Conservation (phyloP, 345 rosid genomes). For the Diplotaxis tenuifolia region DNA sequence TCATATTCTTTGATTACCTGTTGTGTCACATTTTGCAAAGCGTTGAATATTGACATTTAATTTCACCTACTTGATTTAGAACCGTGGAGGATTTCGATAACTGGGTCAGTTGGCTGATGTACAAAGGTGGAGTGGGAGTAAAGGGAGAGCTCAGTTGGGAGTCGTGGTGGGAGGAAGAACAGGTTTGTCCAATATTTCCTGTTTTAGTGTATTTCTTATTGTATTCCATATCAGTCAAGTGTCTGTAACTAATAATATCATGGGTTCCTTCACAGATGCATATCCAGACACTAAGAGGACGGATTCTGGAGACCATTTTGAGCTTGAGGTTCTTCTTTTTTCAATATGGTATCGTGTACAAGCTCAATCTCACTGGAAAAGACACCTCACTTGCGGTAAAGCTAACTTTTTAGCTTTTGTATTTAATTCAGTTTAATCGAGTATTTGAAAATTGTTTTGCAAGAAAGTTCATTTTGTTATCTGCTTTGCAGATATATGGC, state of each 20-base stretch:
- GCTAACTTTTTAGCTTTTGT: conserved; percentile 12
- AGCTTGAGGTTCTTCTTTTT: conserved; percentile 83
- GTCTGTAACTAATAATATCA: neutral
- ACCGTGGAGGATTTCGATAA: conserved; percentile 98
- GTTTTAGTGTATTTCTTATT: neutral
- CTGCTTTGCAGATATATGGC: conserved; percentile 65
- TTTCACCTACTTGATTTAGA: conserved; percentile 44
- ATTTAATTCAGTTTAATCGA: neutral
- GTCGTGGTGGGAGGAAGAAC: conserved; percentile 99
- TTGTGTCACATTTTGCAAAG: neutral
- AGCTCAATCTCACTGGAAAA: conserved; percentile 69
- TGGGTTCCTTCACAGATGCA: conserved; percentile 57
- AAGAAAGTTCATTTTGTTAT: neutral
- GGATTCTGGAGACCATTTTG: conserved; percentile 83
- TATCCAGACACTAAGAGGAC: conserved; percentile 91
- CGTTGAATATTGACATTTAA: neutral
- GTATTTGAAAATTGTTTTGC: neutral
- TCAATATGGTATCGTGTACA: conserved; percentile 96
- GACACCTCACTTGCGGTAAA: conserved; percentile 77
- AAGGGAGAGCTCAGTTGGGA: conserved; percentile 99
- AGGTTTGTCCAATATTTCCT: conserved; percentile 46
- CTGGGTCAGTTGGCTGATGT: conserved; percentile 95
- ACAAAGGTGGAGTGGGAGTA: conserved; percentile 98
- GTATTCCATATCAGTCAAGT: neutral
- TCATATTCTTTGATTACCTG: neutral